Percentiles rank a stretch among this genome's conserved stretches.
Conservation (phyloP, 768 basidiomycete genomes). For the Lactifluus hygrophoroides region DNA sequence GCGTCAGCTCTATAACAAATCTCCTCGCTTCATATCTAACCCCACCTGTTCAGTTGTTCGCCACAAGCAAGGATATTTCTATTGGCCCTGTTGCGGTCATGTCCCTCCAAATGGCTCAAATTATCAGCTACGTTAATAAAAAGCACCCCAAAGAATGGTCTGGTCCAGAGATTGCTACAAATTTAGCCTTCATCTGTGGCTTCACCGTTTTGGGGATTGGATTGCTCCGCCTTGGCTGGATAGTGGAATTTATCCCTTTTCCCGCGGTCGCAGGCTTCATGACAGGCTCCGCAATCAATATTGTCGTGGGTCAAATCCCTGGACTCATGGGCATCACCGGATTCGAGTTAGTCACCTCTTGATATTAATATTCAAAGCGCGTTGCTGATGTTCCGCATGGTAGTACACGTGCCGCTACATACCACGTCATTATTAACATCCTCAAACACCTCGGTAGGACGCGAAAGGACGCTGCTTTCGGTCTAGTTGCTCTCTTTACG, state of each 20-base stretch:
- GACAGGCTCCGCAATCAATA: constrained; percentile 96
- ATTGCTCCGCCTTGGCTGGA: constrained; percentile 82
- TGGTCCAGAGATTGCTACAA: constrained; percentile 71
- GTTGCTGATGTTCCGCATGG: constrained; percentile 2
- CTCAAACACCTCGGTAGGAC: constrained; percentile 72
- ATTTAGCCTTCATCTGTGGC: constrained; percentile 78
- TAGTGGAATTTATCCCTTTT: constrained; percentile 89
- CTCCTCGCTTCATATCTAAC: neutral
- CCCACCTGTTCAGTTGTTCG: constrained; percentile 59
- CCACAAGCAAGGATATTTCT: constrained; percentile 97
- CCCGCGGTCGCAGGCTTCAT: constrained; percentile 87
- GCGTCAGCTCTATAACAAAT: constrained; percentile 23
- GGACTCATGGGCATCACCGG: constrained; percentile 81
- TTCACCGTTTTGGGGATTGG: constrained; percentile 90
- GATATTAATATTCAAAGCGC: neutral
- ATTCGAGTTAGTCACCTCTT: constrained; percentile 52
- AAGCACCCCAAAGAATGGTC: constrained; percentile 49
- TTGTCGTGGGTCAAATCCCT: constrained; percentile 81
- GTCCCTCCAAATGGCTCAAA: constrained; percentile 79
- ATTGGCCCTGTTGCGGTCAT: constrained; percentile 99
- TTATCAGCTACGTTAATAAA: constrained; percentile 58
- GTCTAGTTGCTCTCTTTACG: constrained; percentile 60
- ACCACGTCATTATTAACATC: constrained; percentile 85
- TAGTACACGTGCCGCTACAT: constrained; percentile 81
- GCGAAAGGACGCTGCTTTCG: constrained; percentile 82